Evolutionary conservation across 2,329 filamentous ascomycete genomes (phyloP).

Genomic region (Penicillium capsulatum): DNA sequence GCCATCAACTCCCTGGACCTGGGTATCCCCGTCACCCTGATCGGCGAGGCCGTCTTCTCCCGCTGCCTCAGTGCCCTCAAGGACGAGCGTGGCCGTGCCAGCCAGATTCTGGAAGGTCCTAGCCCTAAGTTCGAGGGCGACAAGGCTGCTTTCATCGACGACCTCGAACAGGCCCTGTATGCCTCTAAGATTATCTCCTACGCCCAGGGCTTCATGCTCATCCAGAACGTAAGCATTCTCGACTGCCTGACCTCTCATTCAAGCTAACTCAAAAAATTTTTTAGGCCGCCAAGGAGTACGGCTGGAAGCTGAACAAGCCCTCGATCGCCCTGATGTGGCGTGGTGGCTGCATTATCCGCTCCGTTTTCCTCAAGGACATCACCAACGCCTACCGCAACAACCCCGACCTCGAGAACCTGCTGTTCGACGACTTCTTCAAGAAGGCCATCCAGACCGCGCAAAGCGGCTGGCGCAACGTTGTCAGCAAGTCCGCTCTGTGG

Average conservation of each 20-base stretch:
- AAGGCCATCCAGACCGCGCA: constrained; percentile 97
- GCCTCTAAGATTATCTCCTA: constrained; percentile 99
- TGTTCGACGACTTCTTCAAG: constrained; percentile 99
- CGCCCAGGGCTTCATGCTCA: constrained; percentile 99
- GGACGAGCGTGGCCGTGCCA: constrained; percentile 81
- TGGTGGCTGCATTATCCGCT: constrained; percentile 99
- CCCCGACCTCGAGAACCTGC: constrained; percentile 92
- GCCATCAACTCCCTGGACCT: constrained; percentile 98
- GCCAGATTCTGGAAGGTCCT: constrained; percentile 73
- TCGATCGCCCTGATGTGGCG: constrained; percentile 99
- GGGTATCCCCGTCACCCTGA: constrained; percentile 96
- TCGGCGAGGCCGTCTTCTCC: constrained; percentile 93
- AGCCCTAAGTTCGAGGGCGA: constrained; percentile 78
- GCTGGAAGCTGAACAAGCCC: constrained; percentile 99
- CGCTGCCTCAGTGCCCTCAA: constrained; percentile 94
- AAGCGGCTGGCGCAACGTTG: constrained; percentile 83
- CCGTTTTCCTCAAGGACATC: constrained; percentile 99
- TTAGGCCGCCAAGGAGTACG: constrained; percentile 89
- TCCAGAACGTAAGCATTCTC: constrained; percentile 72
- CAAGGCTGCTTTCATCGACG: constrained; percentile 88
- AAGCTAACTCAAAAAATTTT: constrained; percentile 4
- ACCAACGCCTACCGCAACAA: constrained; percentile 92
- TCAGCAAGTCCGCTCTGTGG: constrained; percentile 86
- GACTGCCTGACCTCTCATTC: constrained; percentile 11
- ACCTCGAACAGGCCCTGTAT: constrained; percentile 98